A percentile compares a stretch with the other conserved stretches of the same genome.
These are phyloP conservation scores for Fusarium sp. DNA, from an alignment of 2,329 filamentous ascomycete genomes.

Conservation along the genomic window DNA sequence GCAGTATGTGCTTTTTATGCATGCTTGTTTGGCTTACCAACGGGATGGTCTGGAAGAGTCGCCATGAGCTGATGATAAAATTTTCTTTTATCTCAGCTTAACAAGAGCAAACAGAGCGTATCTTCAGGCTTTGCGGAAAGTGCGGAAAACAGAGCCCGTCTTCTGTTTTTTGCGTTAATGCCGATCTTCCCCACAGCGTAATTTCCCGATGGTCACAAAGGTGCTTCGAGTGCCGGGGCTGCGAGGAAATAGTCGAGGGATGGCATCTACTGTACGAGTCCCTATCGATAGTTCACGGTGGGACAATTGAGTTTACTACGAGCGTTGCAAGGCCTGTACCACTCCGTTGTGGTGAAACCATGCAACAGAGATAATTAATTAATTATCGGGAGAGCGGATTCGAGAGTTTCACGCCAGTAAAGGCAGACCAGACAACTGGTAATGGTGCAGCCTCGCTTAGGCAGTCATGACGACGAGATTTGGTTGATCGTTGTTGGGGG, in stretches of 20 bases:
- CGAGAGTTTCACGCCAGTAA: conserved; percentile 11
- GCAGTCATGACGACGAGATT: conserved; percentile 32
- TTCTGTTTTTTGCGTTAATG: conserved; percentile 14
- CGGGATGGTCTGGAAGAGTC: neutral
- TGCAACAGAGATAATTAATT: too few species aligned
- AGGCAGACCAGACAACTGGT: neutral
- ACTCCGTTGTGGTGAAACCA: neutral
- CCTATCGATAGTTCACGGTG: neutral
- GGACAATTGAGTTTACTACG: neutral
- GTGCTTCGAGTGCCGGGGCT: conserved; percentile 6
- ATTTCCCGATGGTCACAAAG: conserved; percentile 38
- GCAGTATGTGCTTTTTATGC: neutral
- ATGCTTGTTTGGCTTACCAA: neutral
- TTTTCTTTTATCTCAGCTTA: neutral
- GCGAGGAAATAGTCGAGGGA: neutral
- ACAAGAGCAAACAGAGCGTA: neutral
- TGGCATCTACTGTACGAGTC: neutral
- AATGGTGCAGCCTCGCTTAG: conserved; percentile 6
- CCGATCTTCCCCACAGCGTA: conserved; percentile 38
- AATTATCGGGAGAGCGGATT: neutral
- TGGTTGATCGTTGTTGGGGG: conserved; percentile 5
- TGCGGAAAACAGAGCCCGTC: conserved; percentile 4
- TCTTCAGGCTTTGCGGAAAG: neutral
- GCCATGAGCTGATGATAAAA: neutral
- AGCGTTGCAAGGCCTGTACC: neutral